Evolutionary conservation across 2,329 filamentous ascomycete species (phyloP).

Genomic region (Aspergillus sp.): DNA sequence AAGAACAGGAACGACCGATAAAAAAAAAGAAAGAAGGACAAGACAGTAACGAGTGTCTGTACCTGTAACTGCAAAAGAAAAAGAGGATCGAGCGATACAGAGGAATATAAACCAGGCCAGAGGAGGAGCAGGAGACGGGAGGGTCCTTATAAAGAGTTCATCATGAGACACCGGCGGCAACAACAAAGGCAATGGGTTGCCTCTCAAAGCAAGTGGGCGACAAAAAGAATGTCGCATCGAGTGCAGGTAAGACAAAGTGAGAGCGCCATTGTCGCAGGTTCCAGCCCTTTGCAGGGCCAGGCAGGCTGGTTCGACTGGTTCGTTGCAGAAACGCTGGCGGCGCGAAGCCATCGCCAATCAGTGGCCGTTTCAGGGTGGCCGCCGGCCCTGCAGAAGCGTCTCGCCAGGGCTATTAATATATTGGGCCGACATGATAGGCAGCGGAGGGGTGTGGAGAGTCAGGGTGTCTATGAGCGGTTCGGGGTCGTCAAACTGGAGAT

Average conservation of each 20-base stretch:
- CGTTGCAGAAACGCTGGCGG: slow-evolving; percentile 4
- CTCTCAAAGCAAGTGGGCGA: neutral
- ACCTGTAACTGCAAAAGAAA: slow-evolving; percentile 20
- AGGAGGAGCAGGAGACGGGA: slow-evolving; percentile 31
- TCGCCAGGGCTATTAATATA: slow-evolving; percentile 15
- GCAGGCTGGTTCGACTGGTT: slow-evolving; percentile 11
- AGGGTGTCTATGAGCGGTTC: neutral
- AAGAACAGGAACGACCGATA: neutral
- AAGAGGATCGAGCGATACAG: slow-evolving; percentile 23
- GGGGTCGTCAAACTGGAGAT: neutral
- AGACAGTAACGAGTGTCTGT: slow-evolving; percentile 41
- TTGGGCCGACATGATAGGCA: neutral
- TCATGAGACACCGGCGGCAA: slow-evolving; percentile 6
- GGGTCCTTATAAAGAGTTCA: slow-evolving; percentile 11
- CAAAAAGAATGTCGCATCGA: neutral
- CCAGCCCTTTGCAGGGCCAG: slow-evolving; percentile 10
- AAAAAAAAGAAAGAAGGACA: slow-evolving; percentile 25
- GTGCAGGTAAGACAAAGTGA: slow-evolving; percentile 25
- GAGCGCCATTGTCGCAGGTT: slow-evolving; percentile 15
- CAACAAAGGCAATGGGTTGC: neutral
- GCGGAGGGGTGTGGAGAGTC: neutral
- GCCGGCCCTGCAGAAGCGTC: slow-evolving; percentile 7
- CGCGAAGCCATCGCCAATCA: slow-evolving; percentile 15
- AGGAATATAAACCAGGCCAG: slow-evolving; percentile 17
- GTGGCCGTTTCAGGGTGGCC: neutral